phyloP scores from a whole-genome alignment of 106 monocot species.

The Phalaenopsis equestris region DNA sequence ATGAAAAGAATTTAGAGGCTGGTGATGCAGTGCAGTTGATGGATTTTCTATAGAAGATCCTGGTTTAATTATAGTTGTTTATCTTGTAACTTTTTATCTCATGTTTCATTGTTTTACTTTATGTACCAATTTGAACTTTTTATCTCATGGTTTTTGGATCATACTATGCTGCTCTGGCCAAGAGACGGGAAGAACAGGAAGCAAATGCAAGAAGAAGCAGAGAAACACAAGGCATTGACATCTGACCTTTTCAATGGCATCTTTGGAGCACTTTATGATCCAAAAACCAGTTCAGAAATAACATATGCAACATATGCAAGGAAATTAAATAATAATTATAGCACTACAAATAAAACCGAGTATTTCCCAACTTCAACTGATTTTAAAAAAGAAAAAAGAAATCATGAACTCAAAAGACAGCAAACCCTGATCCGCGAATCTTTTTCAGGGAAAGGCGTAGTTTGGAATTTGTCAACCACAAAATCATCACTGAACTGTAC shows the following conservation, averaged over 20 bases:
- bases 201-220: conserved; percentile 30
- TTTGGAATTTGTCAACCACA: no score
- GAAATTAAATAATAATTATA: no score
- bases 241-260: conserved; percentile 22
- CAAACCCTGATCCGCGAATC: no score
- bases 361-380: no score
- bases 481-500: no score
- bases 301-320: no score
- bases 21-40: conserved; percentile 8
- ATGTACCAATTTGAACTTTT: conserved; percentile 4
- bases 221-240: conserved; percentile 9
- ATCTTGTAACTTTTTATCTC: background rate
- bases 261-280: conserved; percentile 28
- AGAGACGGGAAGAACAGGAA: conserved; percentile 59
- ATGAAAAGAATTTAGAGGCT: conserved; percentile 58
- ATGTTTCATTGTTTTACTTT: background rate
- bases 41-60: background rate
- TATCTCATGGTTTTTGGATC: no score
- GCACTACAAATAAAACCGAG: no score
- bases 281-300: conserved; percentile 2
- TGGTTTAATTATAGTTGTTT: background rate
- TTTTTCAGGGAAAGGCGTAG: no score
- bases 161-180: conserved; percentile 61
- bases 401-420: no score
- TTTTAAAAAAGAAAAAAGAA: no score